Evolutionary conservation across 2,329 filamentous ascomycete species (phyloP).

Genomic region (Talaromyces rugulosus): DNA sequence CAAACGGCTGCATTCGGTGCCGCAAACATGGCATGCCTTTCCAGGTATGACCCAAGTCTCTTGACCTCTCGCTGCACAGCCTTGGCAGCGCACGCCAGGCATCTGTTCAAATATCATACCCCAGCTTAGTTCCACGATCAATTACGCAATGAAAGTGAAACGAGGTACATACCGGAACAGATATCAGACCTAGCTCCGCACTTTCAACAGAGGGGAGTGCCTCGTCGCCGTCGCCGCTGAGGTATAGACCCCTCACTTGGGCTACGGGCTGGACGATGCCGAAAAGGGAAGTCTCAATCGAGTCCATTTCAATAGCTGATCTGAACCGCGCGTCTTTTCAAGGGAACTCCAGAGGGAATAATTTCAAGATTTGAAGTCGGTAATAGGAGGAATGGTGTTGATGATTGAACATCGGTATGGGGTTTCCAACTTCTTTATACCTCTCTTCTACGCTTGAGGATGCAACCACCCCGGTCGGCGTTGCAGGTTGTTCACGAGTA

Average conservation of each 20-base stretch:
- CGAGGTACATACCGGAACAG: neutral
- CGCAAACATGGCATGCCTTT: constrained; percentile 12
- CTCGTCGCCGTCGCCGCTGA: neutral
- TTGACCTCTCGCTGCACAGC: constrained; percentile 4
- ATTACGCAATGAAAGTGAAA: neutral
- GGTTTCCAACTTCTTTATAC: neutral
- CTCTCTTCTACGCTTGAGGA: neutral
- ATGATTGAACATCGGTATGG: neutral
- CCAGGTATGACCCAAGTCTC: constrained; percentile 15
- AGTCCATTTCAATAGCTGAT: neutral
- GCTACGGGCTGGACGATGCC: neutral
- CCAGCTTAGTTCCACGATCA: neutral
- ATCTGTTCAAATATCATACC: constrained; percentile 1
- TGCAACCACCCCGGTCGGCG: neutral
- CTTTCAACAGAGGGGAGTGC: neutral
- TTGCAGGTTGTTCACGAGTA: neutral
- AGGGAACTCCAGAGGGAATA: neutral
- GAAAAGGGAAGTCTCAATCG: neutral
- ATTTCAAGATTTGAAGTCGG: neutral
- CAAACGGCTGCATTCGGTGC: constrained; percentile 4
- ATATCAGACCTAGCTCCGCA: neutral
- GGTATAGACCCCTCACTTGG: neutral
- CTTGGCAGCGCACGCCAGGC: constrained; percentile 8
- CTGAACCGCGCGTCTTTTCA: neutral
- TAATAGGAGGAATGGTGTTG: neutral